These are phyloP conservation scores for Teunomyces tritomae DNA, from an alignment of 805 yeast genomes.

Conservation along the genomic window DNA sequence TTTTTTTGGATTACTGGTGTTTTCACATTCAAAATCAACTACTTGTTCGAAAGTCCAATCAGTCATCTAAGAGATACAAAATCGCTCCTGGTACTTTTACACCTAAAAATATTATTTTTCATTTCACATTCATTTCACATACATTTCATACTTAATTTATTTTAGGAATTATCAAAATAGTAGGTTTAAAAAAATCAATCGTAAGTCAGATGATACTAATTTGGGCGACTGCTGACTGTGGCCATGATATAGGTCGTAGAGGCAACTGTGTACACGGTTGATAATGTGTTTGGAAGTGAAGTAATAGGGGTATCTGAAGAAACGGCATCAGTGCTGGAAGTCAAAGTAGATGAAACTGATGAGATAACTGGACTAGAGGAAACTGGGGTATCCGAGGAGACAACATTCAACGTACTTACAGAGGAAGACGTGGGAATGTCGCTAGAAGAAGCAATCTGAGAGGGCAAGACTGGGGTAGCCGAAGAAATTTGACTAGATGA, in stretches of 20 bases:
- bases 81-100: no score
- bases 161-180: neutral
- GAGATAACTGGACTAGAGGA: neutral
- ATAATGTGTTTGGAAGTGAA: neutral
- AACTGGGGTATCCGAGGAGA: neutral
- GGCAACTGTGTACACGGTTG: conserved; percentile 6
- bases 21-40: no score
- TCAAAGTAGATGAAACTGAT: neutral
- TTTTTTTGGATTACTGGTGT: no score
- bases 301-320: neutral
- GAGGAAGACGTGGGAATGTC: neutral
- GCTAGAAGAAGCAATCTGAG: neutral
- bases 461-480: neutral
- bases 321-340: neutral
- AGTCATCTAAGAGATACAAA: no score
- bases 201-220: neutral
- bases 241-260: conserved; percentile 5
- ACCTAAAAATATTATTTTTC: no score
- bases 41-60: no score
- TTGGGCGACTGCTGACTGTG: conserved; percentile 3
- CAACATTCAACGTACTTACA: no score
- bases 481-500: neutral
- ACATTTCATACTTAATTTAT: neutral
- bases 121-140: neutral
- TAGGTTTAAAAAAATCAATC: neutral